Conservation (phyloP, 768 basidiomycete genomes). For the Neoboletus brunneissimus region DNA sequence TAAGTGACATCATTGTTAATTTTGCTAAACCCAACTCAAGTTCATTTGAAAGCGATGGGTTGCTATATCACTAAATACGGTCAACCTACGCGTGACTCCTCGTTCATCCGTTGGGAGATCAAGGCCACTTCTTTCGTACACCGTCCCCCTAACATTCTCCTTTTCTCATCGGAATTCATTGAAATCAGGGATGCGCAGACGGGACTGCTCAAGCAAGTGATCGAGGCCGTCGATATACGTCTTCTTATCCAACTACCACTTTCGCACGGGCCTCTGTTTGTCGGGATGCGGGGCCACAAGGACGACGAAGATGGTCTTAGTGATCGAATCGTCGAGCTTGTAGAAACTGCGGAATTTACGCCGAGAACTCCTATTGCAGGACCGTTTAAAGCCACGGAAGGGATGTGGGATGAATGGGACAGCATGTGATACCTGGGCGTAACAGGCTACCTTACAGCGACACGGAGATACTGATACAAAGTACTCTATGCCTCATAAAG, state of each 20-base stretch:
- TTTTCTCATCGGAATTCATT: constrained; percentile 73
- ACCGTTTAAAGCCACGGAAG: constrained; percentile 15
- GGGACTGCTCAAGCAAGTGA: constrained; percentile 76
- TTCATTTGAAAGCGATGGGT: constrained; percentile 54
- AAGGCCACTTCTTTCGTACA: constrained; percentile 59
- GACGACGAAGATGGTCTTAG: constrained; percentile 56
- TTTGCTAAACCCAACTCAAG: neutral
- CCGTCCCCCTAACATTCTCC: constrained; percentile 61
- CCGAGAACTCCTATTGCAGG: constrained; percentile 31
- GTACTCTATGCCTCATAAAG: constrained; percentile 18
- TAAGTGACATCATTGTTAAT: constrained; percentile 31
- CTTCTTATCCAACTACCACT: constrained; percentile 47
- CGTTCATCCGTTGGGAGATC: constrained; percentile 78
- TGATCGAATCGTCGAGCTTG: constrained; percentile 65
- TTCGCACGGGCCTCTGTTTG: constrained; percentile 46
- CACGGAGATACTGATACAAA: neutral
- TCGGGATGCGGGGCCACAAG: constrained; percentile 60
- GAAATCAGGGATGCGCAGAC: constrained; percentile 67
- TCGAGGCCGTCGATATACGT: constrained; percentile 69
- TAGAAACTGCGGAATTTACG: constrained; percentile 62
- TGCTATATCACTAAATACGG: constrained; percentile 76
- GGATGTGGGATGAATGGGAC: constrained; percentile 74
- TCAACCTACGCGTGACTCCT: constrained; percentile 53
- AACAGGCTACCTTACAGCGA: neutral
- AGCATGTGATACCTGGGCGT: constrained; percentile 46